A percentile compares a stretch with the other conserved stretches of the same genome.
Conservation (phyloP, 179 eudicot species). For the Beta macrorhiza region DNA sequence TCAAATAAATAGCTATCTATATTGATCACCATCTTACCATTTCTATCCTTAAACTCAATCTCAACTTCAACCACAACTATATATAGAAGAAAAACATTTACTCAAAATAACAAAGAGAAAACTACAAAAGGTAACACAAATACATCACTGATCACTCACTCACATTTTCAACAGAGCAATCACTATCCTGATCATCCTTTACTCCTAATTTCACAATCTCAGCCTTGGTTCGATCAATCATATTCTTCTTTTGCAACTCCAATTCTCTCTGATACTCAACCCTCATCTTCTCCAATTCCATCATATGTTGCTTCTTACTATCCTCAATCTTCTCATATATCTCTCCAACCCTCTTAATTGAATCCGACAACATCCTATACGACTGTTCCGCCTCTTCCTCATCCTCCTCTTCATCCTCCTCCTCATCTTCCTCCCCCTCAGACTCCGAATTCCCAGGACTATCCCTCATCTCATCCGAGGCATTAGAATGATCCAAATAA, state of each 20-base stretch:
- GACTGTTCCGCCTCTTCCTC: conserved; percentile 35
- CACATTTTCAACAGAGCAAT: conserved; percentile 52
- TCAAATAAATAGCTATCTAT: neutral
- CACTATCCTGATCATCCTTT: conserved; percentile 46
- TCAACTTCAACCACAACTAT: conserved; percentile 1
- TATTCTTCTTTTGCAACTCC: conserved; percentile 86
- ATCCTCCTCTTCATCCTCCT: conserved; percentile 31
- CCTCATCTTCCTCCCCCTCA: conserved; percentile 38
- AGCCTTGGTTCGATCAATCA: conserved; percentile 66
- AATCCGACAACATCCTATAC: conserved; percentile 68
- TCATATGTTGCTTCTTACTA: conserved; percentile 74
- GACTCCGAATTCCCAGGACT: conserved; percentile 77
- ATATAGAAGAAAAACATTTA: neutral
- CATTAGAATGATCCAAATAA: conserved; percentile 57
- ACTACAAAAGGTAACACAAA: conserved; percentile 30
- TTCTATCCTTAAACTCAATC: neutral
- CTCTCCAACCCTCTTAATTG: conserved; percentile 76
- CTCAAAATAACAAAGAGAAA: conserved; percentile 7
- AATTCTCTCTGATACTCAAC: conserved; percentile 78
- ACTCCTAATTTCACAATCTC: conserved; percentile 68
- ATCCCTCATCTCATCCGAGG: conserved; percentile 89
- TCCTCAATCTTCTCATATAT: conserved; percentile 87
- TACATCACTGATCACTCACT: conserved; percentile 48
- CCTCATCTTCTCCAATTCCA: conserved; percentile 89
- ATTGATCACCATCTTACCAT: neutral